Evolutionary conservation across 1,139 yeast species (phyloP), one percentile per base, ranked within the genome.

Genomic region (Yamadazyma conglobata): DNA sequence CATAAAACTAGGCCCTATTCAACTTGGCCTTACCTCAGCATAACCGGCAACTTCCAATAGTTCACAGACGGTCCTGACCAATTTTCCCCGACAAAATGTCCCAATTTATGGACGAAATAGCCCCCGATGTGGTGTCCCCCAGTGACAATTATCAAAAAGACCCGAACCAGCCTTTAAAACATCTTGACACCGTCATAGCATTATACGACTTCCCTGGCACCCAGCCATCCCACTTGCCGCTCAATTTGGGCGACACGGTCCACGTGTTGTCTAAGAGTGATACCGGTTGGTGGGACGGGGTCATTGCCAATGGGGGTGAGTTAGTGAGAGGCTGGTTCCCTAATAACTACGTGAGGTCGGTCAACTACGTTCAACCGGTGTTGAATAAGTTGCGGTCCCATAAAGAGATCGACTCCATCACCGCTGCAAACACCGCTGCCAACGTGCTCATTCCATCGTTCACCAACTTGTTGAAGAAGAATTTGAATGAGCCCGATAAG

Each of bases 281-380:
- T 18, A 51, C 71, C 2, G 82, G 83, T 2, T 83, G 93, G 93
- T 80, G 88, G 86, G 91, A 82, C 50, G 89, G 89, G 4, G 68
- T 79, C 8, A 49, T 67, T 2, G 13, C 58, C 5, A 52, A 47
- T 16, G 51, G 46, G 16, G 73, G 73, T 25, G 72, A 63, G 10
- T 55, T 70, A 8, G 54, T 60, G 10, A 61, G 89, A 46, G 91
- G 91, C 39, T 82, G 91, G 91, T 79, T 82, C 54, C 88, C 89
- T n/a, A 68, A 67, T 32, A 70, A 70, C 31, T 74, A 70, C 51
- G 76, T 75, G 11, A 62, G 74, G 27, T 57, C 70, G 2, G 73
- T 68, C 17, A 61, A 66, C 42, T 66, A 67, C 40, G 72, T 67
- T 19, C 73, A 68, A 39, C 74, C 73, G 5, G 64, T 65, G 5